Evolutionary conservation across 2,329 filamentous ascomycete genomes (phyloP).

Genomic region (Cordyceps fumosorosea): DNA sequence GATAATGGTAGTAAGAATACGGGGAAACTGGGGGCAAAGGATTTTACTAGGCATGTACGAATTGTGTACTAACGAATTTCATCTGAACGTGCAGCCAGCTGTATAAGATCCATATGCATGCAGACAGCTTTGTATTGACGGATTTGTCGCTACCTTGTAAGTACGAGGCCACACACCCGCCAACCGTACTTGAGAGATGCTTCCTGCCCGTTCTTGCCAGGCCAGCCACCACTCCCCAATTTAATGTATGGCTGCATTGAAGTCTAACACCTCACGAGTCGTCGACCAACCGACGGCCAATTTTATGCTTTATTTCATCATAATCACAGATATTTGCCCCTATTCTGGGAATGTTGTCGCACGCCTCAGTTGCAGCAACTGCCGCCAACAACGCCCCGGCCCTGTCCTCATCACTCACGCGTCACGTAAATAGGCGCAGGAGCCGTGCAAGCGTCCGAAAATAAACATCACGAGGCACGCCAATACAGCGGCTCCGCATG

Average conservation of each 20-base stretch:
- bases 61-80: not conserved
- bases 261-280: not conserved
- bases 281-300: not conserved
- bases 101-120: not conserved
- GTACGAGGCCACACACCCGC: too few relatives aligned
- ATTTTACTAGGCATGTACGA: not conserved
- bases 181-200: too few relatives aligned
- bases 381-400: not conserved
- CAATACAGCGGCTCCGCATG: not conserved
- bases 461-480: slow-evolving; percentile 9
- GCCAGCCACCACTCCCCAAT: too few relatives aligned
- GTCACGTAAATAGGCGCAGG: not conserved
- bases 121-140: not conserved
- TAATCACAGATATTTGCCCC: too few relatives aligned
- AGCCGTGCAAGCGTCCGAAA: not conserved
- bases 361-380: not conserved
- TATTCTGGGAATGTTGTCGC: too few relatives aligned
- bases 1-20: not conserved
- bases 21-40: not conserved
- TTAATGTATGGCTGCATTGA: too few relatives aligned
- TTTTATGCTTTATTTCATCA: too few relatives aligned
- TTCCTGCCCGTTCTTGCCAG: not conserved
- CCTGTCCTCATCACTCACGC: not conserved
- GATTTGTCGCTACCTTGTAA: too few relatives aligned
- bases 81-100: not conserved